These are phyloP conservation scores for Entophlyctis luteolus DNA, from an alignment of 192 early-diverging fungal genomes.

Conservation along the genomic window DNA sequence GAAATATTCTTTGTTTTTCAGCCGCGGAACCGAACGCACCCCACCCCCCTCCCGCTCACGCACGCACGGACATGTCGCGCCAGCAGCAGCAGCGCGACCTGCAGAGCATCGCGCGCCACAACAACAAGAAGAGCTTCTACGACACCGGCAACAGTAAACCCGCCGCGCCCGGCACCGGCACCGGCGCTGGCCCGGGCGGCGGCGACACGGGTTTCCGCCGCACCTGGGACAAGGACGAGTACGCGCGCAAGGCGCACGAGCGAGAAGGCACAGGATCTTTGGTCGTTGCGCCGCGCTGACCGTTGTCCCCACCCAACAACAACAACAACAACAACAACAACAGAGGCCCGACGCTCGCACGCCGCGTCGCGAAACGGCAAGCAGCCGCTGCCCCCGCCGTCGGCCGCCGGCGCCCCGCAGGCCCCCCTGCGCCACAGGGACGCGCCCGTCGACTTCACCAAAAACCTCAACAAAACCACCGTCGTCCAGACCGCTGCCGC, in stretches of 20 bases:
- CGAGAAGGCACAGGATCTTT: slow-evolving; percentile 56
- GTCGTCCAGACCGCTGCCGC: slow-evolving; percentile 57
- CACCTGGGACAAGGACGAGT: slow-evolving; percentile 72
- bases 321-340: neutral
- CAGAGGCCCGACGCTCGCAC: neutral
- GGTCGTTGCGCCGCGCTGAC: slow-evolving; percentile 47
- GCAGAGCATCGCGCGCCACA: too few relatives aligned
- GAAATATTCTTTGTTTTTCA: too few relatives aligned
- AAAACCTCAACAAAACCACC: slow-evolving; percentile 75
- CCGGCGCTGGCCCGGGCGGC: slow-evolving; percentile 1
- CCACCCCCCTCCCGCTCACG: too few relatives aligned
- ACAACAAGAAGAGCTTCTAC: too few relatives aligned
- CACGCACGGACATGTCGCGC: too few relatives aligned
- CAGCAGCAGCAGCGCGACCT: too few relatives aligned
- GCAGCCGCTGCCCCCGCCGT: too few relatives aligned
- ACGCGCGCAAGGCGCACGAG: slow-evolving; percentile 62
- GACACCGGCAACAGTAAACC: neutral
- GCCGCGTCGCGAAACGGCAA: too few relatives aligned
- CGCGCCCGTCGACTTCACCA: slow-evolving; percentile 64
- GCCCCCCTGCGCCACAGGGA: slow-evolving; percentile 53
- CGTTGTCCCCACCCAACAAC: neutral
- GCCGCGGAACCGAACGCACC: too few relatives aligned
- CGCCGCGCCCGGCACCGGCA: neutral
- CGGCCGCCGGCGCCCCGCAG: slow-evolving; percentile 25
- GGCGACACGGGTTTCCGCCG: slow-evolving; percentile 52